A percentile compares a stretch with the other conserved stretches of the same genome.
Conservation (phyloP, 805 yeast genomes). For the Pichia gijzeniarum region DNA sequence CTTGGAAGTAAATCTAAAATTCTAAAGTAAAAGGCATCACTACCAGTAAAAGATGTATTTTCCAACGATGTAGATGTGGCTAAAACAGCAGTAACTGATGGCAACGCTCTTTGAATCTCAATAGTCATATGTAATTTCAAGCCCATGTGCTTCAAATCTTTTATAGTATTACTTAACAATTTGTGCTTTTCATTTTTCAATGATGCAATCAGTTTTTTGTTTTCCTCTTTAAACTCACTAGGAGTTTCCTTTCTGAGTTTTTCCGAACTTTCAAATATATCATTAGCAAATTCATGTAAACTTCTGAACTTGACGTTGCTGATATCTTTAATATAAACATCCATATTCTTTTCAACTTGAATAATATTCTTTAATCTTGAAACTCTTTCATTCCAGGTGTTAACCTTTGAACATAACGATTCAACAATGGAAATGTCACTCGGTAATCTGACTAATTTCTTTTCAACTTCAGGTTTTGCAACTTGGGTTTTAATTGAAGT, state of each 20-base stretch:
- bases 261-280: slow-evolving; percentile 50
- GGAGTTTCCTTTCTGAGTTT: slow-evolving; percentile 76
- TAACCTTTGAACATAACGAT: slow-evolving; percentile 29
- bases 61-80: slow-evolving; percentile 45
- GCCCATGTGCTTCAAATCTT: slow-evolving; percentile 73
- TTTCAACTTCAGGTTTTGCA: background rate
- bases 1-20: slow-evolving; percentile 77
- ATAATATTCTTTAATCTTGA: slow-evolving; percentile 45
- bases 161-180: slow-evolving; percentile 67
- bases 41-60: slow-evolving; percentile 28
- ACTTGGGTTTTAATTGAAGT: slow-evolving; percentile 6
- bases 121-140: slow-evolving; percentile 58
- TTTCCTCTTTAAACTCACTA: slow-evolving; percentile 56
- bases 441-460: slow-evolving; percentile 2
- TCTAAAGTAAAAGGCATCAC: slow-evolving; percentile 56
- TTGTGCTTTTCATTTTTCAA: slow-evolving; percentile 78
- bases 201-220: slow-evolving; percentile 62
- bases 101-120: slow-evolving; percentile 57
- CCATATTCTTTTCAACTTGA: slow-evolving; percentile 51
- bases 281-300: slow-evolving; percentile 49
- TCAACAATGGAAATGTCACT: slow-evolving; percentile 7
- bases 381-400: slow-evolving; percentile 53
- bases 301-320: slow-evolving; percentile 36
- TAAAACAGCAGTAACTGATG: slow-evolving; percentile 56
- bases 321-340: slow-evolving; percentile 35